Percentiles rank a stretch among this genome's conserved stretches.
phyloP scores from a whole-genome alignment of 2,329 filamentous ascomycete genomes.

The Pseudogymnoascus destructans region DNA sequence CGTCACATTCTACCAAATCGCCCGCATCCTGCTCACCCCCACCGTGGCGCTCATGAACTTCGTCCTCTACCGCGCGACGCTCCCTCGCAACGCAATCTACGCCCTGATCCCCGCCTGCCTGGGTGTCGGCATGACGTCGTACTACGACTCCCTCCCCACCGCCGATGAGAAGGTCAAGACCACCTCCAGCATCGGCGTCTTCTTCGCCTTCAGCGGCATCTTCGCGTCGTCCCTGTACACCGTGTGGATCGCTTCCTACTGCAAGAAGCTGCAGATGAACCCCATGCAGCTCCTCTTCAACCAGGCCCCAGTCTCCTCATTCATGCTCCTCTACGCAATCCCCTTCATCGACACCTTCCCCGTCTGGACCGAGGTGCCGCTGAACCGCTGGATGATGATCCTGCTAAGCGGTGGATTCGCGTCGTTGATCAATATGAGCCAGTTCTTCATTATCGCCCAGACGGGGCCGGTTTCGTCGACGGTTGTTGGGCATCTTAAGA shows the following conservation, averaged over 20 bases:
- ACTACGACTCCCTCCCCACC: constrained; percentile 49
- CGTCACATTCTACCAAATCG: constrained; percentile 59
- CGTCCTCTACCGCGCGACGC: constrained; percentile 42
- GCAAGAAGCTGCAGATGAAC: constrained; percentile 50
- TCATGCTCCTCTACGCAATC: constrained; percentile 51
- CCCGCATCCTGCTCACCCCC: constrained; percentile 53
- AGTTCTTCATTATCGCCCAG: constrained; percentile 49
- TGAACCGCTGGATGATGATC: constrained; percentile 45
- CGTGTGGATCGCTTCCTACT: constrained; percentile 54
- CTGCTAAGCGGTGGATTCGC: constrained; percentile 48
- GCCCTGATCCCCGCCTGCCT: constrained; percentile 47
- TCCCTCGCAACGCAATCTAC: constrained; percentile 40
- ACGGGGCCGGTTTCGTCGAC: constrained; percentile 52
- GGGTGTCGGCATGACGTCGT: constrained; percentile 53
- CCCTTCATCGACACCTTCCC: constrained; percentile 54
- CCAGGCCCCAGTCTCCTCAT: constrained; percentile 49
- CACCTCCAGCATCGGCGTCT: constrained; percentile 44
- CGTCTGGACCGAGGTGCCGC: constrained; percentile 37
- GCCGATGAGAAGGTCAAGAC: constrained; percentile 37
- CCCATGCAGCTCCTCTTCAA: constrained; percentile 59
- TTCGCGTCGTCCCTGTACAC: constrained; percentile 55
- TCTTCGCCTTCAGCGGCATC: constrained; percentile 51
- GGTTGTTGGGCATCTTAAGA: constrained; percentile 53
- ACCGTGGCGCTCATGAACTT: constrained; percentile 53
- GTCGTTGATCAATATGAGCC: constrained; percentile 50